These are phyloP conservation scores for Butyriboletus appendiculatus DNA, from an alignment of 1,284 basidiomycete genomes.

Conservation along the genomic window DNA sequence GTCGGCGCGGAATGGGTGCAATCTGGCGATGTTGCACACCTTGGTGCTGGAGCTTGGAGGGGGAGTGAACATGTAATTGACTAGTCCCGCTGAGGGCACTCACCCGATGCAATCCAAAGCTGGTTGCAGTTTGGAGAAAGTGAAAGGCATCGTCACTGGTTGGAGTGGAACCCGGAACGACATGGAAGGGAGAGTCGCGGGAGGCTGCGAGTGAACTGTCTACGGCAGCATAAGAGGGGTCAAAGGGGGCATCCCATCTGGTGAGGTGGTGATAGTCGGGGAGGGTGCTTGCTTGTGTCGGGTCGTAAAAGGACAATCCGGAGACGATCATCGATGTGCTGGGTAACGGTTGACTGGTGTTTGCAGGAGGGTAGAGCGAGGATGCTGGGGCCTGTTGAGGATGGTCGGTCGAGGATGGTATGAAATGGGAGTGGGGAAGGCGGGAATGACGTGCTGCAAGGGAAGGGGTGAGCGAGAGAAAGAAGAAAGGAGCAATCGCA, in stretches of 20 bases:
- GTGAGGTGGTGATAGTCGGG: conserved; percentile 15
- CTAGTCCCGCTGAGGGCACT: background rate
- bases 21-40: conserved; percentile 11
- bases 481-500: conserved; percentile 9
- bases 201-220: background rate
- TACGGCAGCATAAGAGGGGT: conserved; percentile 10
- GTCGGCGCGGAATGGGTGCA: conserved; percentile 16
- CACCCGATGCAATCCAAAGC: conserved; percentile 6
- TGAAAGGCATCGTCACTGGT: background rate
- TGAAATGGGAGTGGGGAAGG: background rate
- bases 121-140: background rate
- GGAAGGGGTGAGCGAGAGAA: conserved; percentile 6
- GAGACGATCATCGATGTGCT: conserved; percentile 28
- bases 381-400: background rate
- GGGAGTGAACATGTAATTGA: background rate
- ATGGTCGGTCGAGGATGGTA: background rate
- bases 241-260: conserved; percentile 26
- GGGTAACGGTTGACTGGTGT: background rate
- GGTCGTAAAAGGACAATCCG: conserved; percentile 31
- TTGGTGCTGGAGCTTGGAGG: conserved; percentile 2
- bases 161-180: background rate
- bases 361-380: conserved; percentile 1
- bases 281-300: conserved; percentile 16
- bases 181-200: background rate
- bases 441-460: conserved; percentile 8